Percentiles rank a stretch among this genome's conserved stretches.
These are phyloP conservation scores for Drosera spatulata DNA, from an alignment of 179 eudicot species.

Conservation along the genomic window DNA sequence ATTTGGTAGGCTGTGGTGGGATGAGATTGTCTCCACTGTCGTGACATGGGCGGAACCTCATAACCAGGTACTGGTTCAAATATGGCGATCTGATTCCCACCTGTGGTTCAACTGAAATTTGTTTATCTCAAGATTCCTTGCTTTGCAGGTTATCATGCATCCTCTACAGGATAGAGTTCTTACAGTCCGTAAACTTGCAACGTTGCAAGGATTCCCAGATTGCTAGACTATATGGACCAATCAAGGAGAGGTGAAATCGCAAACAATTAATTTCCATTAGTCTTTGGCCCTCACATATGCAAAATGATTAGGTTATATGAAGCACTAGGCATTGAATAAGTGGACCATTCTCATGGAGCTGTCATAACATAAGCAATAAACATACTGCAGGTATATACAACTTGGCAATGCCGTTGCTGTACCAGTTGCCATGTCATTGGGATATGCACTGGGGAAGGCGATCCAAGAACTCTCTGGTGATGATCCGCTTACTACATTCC, in stretches of 20 bases:
- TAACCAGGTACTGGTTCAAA: conserved; percentile 23
- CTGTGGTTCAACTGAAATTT: background rate
- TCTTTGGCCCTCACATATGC: no score
- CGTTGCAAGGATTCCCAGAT: conserved; percentile 88
- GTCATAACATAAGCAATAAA: no score
- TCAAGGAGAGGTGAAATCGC: conserved; percentile 56
- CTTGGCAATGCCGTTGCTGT: conserved; percentile 54
- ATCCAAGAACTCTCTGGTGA: conserved; percentile 22
- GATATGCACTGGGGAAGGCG: conserved; percentile 36
- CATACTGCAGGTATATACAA: conserved; percentile 47
- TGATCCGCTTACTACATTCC: conserved; percentile 27
- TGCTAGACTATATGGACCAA: conserved; percentile 60
- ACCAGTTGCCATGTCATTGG: conserved; percentile 39
- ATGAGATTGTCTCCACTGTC: conserved; percentile 44
- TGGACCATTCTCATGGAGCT: no score
- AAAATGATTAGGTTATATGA: no score
- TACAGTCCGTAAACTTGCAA: conserved; percentile 70
- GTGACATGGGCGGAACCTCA: conserved; percentile 39
- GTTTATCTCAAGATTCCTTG: background rate
- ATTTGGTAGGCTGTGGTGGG: conserved; percentile 59
- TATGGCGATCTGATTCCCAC: background rate
- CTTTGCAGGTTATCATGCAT: conserved; percentile 56
- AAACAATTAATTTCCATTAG: no score
- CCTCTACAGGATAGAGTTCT: conserved; percentile 79
- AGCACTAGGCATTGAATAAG: no score